Evolutionary conservation across 495 filamentous ascomycete species (phyloP).

Genomic region (Evansstolkia leycettana): DNA sequence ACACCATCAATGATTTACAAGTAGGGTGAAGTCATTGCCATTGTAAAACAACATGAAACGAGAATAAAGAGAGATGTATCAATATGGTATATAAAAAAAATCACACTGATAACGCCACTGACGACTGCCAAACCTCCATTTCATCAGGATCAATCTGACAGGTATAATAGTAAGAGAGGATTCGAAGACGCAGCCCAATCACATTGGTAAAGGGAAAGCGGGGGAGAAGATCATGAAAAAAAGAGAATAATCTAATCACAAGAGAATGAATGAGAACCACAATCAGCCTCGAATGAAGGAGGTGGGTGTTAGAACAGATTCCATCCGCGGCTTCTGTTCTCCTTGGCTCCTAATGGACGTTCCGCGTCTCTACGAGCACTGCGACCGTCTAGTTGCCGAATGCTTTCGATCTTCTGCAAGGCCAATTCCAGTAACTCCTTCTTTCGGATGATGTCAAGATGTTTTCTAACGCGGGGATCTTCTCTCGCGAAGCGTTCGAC

Average conservation of each 20-base stretch:
- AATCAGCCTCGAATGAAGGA: no score
- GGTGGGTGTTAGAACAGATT: slow-evolving; percentile 32
- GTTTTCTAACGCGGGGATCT: slow-evolving; percentile 74
- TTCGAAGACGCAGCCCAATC: neutral
- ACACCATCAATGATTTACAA: no score
- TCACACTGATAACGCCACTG: no score
- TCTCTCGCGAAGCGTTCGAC: slow-evolving; percentile 86
- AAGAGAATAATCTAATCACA: no score
- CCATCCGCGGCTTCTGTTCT: slow-evolving; percentile 24
- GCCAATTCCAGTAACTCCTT: slow-evolving; percentile 92
- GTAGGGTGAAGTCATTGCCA: no score
- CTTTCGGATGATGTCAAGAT: slow-evolving; percentile 80
- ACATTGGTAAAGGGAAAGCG: neutral
- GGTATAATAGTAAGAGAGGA: no score
- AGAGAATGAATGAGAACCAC: slow-evolving; percentile 1
- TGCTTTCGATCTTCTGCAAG: slow-evolving; percentile 82
- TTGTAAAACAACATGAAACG: no score
- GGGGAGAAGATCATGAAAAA: neutral
- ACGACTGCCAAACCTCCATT: no score
- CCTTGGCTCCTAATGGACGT: slow-evolving; percentile 14
- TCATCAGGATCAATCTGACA: no score
- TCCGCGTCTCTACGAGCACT: slow-evolving; percentile 17
- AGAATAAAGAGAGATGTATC: no score
- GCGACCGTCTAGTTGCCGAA: slow-evolving; percentile 61
- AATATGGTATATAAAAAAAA: no score